These are phyloP conservation scores for Acarospora socialis DNA, from an alignment of 2,329 filamentous ascomycete species.

Conservation along the genomic window DNA sequence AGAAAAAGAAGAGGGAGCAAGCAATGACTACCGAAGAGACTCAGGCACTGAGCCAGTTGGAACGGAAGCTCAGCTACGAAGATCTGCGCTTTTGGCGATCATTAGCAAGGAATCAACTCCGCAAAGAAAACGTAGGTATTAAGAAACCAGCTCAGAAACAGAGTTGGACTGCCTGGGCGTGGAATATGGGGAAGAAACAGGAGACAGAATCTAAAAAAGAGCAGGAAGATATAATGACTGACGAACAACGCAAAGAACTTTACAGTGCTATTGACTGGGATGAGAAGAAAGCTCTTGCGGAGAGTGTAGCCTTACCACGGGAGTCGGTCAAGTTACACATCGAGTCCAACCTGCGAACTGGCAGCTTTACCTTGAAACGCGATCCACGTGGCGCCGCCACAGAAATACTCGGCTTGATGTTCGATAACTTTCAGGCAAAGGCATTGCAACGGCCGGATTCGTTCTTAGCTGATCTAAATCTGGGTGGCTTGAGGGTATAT, in stretches of 20 bases:
- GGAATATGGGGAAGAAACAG: constrained; percentile 56
- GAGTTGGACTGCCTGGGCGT: constrained; percentile 84
- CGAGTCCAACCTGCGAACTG: constrained; percentile 83
- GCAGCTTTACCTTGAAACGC: constrained; percentile 86
- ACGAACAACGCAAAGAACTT: constrained; percentile 89
- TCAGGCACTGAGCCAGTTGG: constrained; percentile 59
- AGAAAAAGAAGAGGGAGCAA: constrained; percentile 71
- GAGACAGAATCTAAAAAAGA: constrained; percentile 46
- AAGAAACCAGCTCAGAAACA: constrained; percentile 56
- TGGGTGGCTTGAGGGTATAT: constrained; percentile 85
- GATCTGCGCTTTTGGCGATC: constrained; percentile 97
- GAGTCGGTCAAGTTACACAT: constrained; percentile 89
- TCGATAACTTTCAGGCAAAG: constrained; percentile 87
- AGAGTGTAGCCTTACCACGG: constrained; percentile 75
- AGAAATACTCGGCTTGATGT: constrained; percentile 81
- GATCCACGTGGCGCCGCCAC: constrained; percentile 62
- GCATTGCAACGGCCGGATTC: constrained; percentile 84
- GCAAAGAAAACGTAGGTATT: constrained; percentile 87
- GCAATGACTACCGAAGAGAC: constrained; percentile 53
- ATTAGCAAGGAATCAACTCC: constrained; percentile 79
- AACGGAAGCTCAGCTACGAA: constrained; percentile 83
- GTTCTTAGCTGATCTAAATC: constrained; percentile 70
- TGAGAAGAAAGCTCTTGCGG: constrained; percentile 79
- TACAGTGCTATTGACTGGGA: constrained; percentile 98
- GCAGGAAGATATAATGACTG: constrained; percentile 77